A percentile compares a stretch with the other conserved stretches of the same genome.
Conservation (phyloP, 2,329 filamentous ascomycete species). For the Stylonectria norvegica region DNA sequence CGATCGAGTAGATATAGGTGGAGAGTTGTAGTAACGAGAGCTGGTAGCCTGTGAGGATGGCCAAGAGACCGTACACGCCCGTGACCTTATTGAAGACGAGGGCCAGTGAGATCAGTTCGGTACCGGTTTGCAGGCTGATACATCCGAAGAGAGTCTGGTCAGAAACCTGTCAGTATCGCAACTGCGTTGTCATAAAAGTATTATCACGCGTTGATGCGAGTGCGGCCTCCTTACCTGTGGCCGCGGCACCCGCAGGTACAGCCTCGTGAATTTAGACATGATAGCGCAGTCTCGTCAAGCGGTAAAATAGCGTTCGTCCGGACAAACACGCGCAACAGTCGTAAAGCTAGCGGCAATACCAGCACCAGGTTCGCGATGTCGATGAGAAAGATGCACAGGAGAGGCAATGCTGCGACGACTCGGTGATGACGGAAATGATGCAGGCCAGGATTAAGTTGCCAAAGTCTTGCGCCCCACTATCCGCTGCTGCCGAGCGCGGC, state of each 20-base stretch:
- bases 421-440: slow-evolving; percentile 26
- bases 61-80: slow-evolving; percentile 84
- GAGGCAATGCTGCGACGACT: slow-evolving; percentile 13
- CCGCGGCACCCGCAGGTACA: slow-evolving; percentile 38
- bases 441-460: slow-evolving; percentile 19
- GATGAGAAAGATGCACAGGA: no score
- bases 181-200: slow-evolving; percentile 2
- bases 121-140: slow-evolving; percentile 81
- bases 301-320: background rate
- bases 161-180: slow-evolving; percentile 15
- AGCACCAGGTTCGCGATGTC: no score
- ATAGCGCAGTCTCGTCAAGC: slow-evolving; percentile 2
- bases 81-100: slow-evolving; percentile 90
- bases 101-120: slow-evolving; percentile 77
- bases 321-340: background rate
- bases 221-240: slow-evolving; percentile 36
- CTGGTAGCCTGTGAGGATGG: slow-evolving; percentile 80
- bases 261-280: slow-evolving; percentile 37
- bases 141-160: slow-evolving; percentile 76
- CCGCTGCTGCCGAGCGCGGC: slow-evolving; percentile 9
- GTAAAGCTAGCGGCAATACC: background rate
- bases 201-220: background rate
- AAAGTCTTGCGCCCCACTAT: slow-evolving; percentile 11
- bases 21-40: slow-evolving; percentile 80
- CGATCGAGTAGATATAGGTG: slow-evolving; percentile 85